These are phyloP conservation scores for Rhizophlyctis rosea DNA, from an alignment of 192 early-diverging fungal genomes.

Conservation along the genomic window DNA sequence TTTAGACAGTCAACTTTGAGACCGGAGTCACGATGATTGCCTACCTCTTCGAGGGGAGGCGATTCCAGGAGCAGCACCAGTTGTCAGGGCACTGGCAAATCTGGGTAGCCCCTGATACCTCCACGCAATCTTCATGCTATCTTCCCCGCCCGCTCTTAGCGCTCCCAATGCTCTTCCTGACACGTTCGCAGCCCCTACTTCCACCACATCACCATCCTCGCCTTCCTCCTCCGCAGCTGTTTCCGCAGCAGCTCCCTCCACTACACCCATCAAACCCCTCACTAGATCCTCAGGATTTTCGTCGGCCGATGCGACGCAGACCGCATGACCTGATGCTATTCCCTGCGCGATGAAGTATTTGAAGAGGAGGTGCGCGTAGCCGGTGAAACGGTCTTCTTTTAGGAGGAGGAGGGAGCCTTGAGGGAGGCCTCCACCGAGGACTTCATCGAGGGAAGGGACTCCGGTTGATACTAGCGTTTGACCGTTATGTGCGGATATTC, in stretches of 20 bases:
- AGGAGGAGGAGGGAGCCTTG: slow-evolving; percentile 76
- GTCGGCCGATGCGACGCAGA: slow-evolving; percentile 69
- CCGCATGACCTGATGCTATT: slow-evolving; percentile 67
- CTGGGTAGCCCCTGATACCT: slow-evolving; percentile 81
- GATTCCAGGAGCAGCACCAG: not conserved
- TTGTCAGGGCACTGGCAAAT: slow-evolving; percentile 38
- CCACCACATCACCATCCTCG: slow-evolving; percentile 33
- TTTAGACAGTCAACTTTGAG: not conserved
- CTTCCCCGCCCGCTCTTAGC: slow-evolving; percentile 34
- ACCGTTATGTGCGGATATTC: slow-evolving; percentile 73
- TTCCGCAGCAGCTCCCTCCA: slow-evolving; percentile 39
- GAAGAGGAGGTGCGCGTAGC: slow-evolving; percentile 72
- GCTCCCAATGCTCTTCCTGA: slow-evolving; percentile 24
- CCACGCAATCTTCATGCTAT: slow-evolving; percentile 90
- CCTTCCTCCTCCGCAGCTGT: slow-evolving; percentile 46
- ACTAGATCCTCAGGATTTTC: slow-evolving; percentile 58
- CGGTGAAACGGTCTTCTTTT: slow-evolving; percentile 74
- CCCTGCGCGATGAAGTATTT: slow-evolving; percentile 89
- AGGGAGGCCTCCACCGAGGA: slow-evolving; percentile 79
- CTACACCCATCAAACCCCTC: slow-evolving; percentile 59
- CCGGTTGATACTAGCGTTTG: slow-evolving; percentile 79
- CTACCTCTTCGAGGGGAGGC: not conserved
- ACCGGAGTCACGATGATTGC: not conserved
- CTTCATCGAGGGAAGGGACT: slow-evolving; percentile 77
- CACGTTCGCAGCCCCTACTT: slow-evolving; percentile 3